Conservation (phyloP, 345 rosid genomes). For the Eucalyptus tenuipes region DNA sequence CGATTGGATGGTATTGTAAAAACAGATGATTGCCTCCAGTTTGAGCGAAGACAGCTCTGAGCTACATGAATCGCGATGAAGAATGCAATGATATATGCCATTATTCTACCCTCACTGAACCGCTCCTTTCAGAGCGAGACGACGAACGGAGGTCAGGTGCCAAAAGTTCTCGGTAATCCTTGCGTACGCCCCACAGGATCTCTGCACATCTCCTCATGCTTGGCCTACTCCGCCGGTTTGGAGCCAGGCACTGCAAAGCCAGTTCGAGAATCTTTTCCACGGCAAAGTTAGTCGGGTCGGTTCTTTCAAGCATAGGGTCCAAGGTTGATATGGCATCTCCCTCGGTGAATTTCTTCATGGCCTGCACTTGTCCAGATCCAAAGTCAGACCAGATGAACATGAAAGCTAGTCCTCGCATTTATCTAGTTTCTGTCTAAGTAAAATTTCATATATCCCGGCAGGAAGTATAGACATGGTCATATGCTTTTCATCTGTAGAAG, state of each 20-base stretch:
- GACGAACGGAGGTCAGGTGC: conserved; percentile 20
- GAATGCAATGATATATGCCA: background rate
- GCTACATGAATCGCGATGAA: background rate
- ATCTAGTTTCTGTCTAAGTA: background rate
- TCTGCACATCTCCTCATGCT: conserved; percentile 78
- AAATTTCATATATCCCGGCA: background rate
- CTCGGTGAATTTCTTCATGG: conserved; percentile 49
- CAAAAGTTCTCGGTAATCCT: conserved; percentile 49
- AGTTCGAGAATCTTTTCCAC: conserved; percentile 69
- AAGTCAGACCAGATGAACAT: background rate
- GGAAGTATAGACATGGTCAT: background rate
- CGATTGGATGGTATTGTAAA: background rate
- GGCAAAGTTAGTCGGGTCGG: conserved; percentile 32
- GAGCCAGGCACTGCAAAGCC: conserved; percentile 68
- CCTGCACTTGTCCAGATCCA: conserved; percentile 30
- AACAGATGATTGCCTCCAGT: background rate
- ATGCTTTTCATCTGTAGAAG: background rate
- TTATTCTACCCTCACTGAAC: conserved; percentile 7
- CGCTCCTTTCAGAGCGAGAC: conserved; percentile 19
- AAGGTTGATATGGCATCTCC: conserved; percentile 46
- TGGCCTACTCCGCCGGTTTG: conserved; percentile 57
- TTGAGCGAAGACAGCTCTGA: background rate
- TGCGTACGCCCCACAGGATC: conserved; percentile 80
- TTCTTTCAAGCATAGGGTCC: conserved; percentile 64
- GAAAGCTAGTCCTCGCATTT: background rate